Evolutionary conservation across 2,329 filamentous ascomycete genomes (phyloP), one percentile per base, ranked within the genome.

Genomic region (Pseudocercospora vitis): DNA sequence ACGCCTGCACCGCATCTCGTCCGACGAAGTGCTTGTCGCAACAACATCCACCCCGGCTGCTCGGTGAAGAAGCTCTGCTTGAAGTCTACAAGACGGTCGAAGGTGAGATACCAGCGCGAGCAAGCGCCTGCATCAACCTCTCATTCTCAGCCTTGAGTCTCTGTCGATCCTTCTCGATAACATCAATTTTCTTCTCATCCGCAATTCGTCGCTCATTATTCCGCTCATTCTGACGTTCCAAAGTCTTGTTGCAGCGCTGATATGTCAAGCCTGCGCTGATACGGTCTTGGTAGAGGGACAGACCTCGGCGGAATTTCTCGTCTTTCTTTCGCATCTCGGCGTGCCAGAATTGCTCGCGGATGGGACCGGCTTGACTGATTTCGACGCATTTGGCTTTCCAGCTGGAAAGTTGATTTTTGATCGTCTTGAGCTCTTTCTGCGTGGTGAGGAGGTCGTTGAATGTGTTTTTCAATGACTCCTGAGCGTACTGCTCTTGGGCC

Each of bases 251-350:
- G 1, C n/a, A 2, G 3, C 44, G 48, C 35, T 51, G 53, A 9
- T 3, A 28, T 12, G 8, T 8, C n/a, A 51, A 48, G 11, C 55
- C 46, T 1, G 47, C 32, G 3, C 35, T 6, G 8, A 48, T 48
- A 19, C 33, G 40, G n/a, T 56, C 26, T 7, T 56, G 47, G n/a
- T 35, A 45, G 7, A 51, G 47, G 6, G 21, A 12, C 12, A 39
- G 31, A 19, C 44, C 44, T 4, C 45, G 14, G 8, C 46, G 12
- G 40, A 50, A 48, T 9, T 54, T 50, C 21, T 50, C 40, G 9
- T 46, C 37, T 31, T 50, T 45, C 23, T 50, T 32, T 16, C 56
- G 45, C 21, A 58, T 37, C 26, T 37, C 19, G 5, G 24, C 16
- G 12, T 24, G 12, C 32, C 31, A 35, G n/a, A 42, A 35, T 8